These are phyloP conservation scores for Phlebiopsis flavidoalba DNA, from an alignment of 768 basidiomycete genomes.

Conservation along the genomic window DNA sequence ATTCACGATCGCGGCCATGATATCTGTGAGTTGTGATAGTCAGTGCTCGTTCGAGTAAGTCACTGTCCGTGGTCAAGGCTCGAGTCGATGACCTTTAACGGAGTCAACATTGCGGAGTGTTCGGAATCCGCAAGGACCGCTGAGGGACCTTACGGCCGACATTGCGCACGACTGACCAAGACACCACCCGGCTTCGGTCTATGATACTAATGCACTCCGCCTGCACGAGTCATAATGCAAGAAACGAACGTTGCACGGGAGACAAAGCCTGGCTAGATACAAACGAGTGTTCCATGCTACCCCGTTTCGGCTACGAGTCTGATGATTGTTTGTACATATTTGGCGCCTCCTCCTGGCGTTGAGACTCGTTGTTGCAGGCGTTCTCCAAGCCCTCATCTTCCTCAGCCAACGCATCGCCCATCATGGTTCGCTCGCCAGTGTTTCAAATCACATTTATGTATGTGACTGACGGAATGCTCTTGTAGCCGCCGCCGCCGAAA, in stretches of 20 bases:
- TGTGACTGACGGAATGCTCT: neutral
- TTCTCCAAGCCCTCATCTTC: conserved; percentile 10
- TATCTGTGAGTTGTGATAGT: neutral
- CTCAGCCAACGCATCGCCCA: conserved; percentile 29
- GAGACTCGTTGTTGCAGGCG: conserved; percentile 23
- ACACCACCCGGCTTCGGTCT: neutral
- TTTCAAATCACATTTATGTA: neutral
- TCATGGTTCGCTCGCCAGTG: conserved; percentile 41
- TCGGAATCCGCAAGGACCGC: neutral
- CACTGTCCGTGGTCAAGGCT: neutral
- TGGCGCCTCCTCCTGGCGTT: conserved; percentile 20
- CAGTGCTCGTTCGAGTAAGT: neutral
- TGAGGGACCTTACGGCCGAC: neutral
- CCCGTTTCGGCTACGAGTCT: neutral
- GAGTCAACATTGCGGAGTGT: neutral
- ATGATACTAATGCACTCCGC: neutral
- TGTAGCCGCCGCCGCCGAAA: conserved; percentile 86
- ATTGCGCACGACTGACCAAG: neutral
- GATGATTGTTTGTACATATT: conserved; percentile 30
- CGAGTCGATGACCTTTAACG: neutral
- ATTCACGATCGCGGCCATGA: neutral
- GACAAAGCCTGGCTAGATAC: too few species aligned
- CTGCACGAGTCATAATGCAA: too few species aligned
- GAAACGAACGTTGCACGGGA: too few species aligned
- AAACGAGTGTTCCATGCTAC: too few species aligned